Percentiles rank a stretch among this genome's conserved stretches.
These are phyloP conservation scores for Suillus sp. DNA, from an alignment of 768 basidiomycete genomes.

Conservation along the genomic window DNA sequence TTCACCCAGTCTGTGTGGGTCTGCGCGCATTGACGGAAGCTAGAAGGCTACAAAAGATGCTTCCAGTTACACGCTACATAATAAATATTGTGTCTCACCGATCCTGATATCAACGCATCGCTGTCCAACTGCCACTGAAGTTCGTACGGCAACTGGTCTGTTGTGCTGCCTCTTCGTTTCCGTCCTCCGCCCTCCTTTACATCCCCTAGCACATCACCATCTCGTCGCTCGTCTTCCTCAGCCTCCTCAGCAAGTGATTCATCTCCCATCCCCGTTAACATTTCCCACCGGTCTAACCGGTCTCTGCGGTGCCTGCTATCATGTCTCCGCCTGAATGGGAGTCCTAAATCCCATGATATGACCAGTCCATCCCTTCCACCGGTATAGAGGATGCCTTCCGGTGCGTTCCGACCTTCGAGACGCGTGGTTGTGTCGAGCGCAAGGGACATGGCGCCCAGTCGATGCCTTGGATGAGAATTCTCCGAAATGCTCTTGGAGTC, in stretches of 20 bases:
- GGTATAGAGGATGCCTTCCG: slow-evolving; percentile 88
- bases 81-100: slow-evolving; percentile 41
- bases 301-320: slow-evolving; percentile 21
- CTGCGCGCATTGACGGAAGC: slow-evolving; percentile 87
- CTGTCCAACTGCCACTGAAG: slow-evolving; percentile 80
- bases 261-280: slow-evolving; percentile 83
- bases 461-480: slow-evolving; percentile 70
- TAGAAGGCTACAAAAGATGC: slow-evolving; percentile 4
- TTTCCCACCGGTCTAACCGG: slow-evolving; percentile 63
- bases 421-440: slow-evolving; percentile 84
- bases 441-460: slow-evolving; percentile 84
- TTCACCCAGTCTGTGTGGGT: slow-evolving; percentile 96
- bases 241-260: slow-evolving; percentile 65
- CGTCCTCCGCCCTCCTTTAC: slow-evolving; percentile 47
- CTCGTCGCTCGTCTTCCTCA: slow-evolving; percentile 68
- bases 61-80: neutral
- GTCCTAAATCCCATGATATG: slow-evolving; percentile 83
- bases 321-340: slow-evolving; percentile 57
- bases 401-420: slow-evolving; percentile 61
- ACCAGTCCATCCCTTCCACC: slow-evolving; percentile 89
- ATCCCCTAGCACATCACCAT: slow-evolving; percentile 79
- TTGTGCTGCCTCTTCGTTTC: slow-evolving; percentile 33
- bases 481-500: slow-evolving; percentile 12
- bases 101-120: slow-evolving; percentile 47
- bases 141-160: slow-evolving; percentile 57